A percentile compares a stretch with the other conserved stretches of the same genome.
These are phyloP conservation scores for Phytophthora lateralis DNA, from an alignment of 352 stramenopile genomes.

Conservation along the genomic window DNA sequence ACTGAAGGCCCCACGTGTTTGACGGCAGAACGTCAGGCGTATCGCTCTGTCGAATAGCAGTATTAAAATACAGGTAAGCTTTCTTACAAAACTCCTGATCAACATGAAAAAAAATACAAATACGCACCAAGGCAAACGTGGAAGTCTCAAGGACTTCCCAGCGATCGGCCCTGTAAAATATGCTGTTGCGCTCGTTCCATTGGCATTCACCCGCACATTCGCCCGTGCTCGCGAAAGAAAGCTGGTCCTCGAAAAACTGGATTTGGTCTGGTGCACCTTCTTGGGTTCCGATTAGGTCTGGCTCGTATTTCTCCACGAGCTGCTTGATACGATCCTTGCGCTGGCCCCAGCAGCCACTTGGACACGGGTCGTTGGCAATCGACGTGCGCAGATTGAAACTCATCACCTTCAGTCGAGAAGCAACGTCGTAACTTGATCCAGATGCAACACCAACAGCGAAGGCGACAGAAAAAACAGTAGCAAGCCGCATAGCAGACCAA, in stretches of 20 bases:
- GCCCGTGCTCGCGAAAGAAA: constrained; percentile 51
- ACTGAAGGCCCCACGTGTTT: constrained; percentile 74
- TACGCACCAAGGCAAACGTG: constrained; percentile 68
- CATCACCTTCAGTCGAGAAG: constrained; percentile 55
- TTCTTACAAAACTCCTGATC: background rate
- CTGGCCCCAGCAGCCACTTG: constrained; percentile 62
- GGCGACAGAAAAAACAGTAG: constrained; percentile 2
- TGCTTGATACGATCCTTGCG: constrained; percentile 49
- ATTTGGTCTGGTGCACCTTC: constrained; percentile 66
- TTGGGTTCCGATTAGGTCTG: constrained; percentile 73
- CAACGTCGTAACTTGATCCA: constrained; percentile 7
- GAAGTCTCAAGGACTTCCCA: constrained; percentile 47
- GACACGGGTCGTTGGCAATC: constrained; percentile 64
- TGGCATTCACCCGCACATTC: constrained; percentile 65
- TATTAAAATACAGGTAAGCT: constrained; percentile 9
- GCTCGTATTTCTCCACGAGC: constrained; percentile 50
- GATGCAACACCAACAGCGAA: background rate
- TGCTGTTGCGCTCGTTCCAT: constrained; percentile 69
- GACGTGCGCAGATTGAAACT: constrained; percentile 78
- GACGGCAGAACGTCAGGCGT: constrained; percentile 56
- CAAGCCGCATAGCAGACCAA: constrained; percentile 16
- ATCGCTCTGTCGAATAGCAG: constrained; percentile 49
- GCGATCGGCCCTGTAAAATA: constrained; percentile 58
- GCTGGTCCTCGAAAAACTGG: constrained; percentile 47
- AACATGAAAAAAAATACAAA: background rate